A percentile compares a stretch with the other conserved stretches of the same genome.
These are phyloP conservation scores for Heracleum sosnowskyi DNA, from an alignment of 129 eudicot genomes.

Conservation along the genomic window DNA sequence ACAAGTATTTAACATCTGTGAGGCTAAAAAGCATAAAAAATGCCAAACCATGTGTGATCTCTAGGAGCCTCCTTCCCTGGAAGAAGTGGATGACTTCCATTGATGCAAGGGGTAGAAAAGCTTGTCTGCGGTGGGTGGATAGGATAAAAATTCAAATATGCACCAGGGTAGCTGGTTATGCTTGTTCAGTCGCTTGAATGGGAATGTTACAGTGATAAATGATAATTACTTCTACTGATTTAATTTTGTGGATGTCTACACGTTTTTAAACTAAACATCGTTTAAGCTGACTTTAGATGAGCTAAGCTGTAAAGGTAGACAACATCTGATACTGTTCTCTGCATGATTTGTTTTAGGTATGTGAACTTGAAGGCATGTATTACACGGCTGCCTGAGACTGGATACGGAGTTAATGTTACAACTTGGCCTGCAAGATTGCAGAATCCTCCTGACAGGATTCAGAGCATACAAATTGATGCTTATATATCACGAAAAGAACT, in stretches of 20 bases:
- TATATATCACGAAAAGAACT: slow-evolving; percentile 85
- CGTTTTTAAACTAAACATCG: background rate
- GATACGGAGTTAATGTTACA: slow-evolving; percentile 64
- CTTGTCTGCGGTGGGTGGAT: background rate
- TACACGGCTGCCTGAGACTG: slow-evolving; percentile 70
- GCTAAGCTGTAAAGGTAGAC: background rate
- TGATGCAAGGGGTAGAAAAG: background rate
- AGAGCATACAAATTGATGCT: slow-evolving; percentile 76
- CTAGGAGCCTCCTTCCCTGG: background rate
- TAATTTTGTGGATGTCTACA: background rate
- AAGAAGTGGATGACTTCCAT: background rate
- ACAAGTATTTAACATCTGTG: background rate
- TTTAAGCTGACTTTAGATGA: background rate
- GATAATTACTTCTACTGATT: background rate
- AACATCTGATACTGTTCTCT: background rate
- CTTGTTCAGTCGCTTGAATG: background rate
- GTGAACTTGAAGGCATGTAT: slow-evolving; percentile 82
- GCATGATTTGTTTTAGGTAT: slow-evolving; percentile 51
- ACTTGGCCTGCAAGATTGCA: slow-evolving; percentile 79
- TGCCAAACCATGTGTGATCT: background rate
- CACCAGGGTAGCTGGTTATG: background rate
- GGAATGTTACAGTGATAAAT: background rate
- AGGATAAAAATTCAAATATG: background rate
- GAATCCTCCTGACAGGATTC: slow-evolving; percentile 81
- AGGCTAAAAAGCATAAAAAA: background rate